Evolutionary conservation across 495 filamentous ascomycete species (phyloP).

Genomic region (Darksidea phi): DNA sequence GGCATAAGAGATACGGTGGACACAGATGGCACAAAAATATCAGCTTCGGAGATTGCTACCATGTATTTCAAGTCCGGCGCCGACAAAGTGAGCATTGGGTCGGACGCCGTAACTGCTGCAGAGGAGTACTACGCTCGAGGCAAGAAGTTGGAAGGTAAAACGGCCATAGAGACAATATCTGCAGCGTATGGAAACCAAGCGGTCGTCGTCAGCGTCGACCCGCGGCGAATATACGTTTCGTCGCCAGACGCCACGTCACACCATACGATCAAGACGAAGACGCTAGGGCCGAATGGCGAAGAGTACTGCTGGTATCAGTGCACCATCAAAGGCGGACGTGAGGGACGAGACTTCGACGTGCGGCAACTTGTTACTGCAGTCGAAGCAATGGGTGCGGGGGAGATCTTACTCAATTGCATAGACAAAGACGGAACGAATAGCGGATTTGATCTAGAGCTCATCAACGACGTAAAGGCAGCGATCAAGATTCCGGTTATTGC

Average conservation of each 20-base stretch:
- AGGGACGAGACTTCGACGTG: conserved; percentile 87
- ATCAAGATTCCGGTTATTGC: conserved; percentile 93
- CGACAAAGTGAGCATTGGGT: conserved; percentile 98
- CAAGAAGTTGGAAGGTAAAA: conserved; percentile 68
- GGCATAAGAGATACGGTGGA: conserved; percentile 91
- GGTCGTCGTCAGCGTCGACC: conserved; percentile 93
- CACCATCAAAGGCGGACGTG: conserved; percentile 91
- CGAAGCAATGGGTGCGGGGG: conserved; percentile 92
- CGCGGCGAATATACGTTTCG: conserved; percentile 82
- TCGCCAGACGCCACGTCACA: conserved; percentile 70
- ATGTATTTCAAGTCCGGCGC: conserved; percentile 98
- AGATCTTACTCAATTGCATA: conserved; percentile 95
- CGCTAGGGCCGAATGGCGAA: conserved; percentile 73
- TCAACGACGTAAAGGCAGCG: conserved; percentile 77
- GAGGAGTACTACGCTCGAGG: conserved; percentile 78
- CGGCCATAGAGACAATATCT: conserved; percentile 93
- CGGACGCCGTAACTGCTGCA: conserved; percentile 87
- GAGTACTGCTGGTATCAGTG: conserved; percentile 94
- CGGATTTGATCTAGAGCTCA: conserved; percentile 92
- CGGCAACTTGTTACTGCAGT: conserved; percentile 82
- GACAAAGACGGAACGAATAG: conserved; percentile 94
- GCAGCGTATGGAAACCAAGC: conserved; percentile 94
- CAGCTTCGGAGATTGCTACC: conserved; percentile 86
- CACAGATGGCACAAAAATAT: conserved; percentile 78
- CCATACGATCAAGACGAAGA: conserved; percentile 69